phyloP scores from a whole-genome alignment of 768 basidiomycete genomes.

The Suillus alpinus region DNA sequence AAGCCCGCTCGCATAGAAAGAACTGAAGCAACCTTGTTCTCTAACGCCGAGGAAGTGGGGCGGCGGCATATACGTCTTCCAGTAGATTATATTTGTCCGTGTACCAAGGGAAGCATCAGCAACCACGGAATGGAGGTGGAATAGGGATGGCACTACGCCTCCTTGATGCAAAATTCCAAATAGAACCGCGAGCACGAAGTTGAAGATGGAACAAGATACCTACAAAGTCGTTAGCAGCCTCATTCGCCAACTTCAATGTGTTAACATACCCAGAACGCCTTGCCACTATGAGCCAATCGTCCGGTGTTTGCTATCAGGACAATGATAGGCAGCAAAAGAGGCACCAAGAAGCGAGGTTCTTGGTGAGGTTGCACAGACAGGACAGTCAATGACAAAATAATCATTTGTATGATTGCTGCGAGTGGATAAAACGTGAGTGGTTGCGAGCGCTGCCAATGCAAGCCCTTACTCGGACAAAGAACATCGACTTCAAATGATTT shows the following conservation, averaged over 20 bases:
- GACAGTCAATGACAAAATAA: conserved; percentile 26
- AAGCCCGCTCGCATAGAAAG: background rate
- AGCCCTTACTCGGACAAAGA: conserved; percentile 16
- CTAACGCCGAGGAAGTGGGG: conserved; percentile 32
- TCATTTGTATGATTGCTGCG: conserved; percentile 29
- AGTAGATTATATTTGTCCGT: conserved; percentile 28
- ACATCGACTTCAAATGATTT: conserved; percentile 13
- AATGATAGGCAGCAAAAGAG: conserved; percentile 33
- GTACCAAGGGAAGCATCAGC: conserved; percentile 1
- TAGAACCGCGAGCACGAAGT: conserved; percentile 25
- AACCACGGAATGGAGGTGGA: conserved; percentile 29
- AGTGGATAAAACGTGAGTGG: conserved; percentile 2
- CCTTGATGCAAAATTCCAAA: conserved; percentile 41
- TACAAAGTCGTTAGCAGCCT: conserved; percentile 7
- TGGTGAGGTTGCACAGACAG: conserved; percentile 38
- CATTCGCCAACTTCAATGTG: background rate
- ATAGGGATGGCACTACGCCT: conserved; percentile 38
- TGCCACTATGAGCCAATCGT: conserved; percentile 22
- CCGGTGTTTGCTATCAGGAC: conserved; percentile 26
- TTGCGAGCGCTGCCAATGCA: too few species aligned
- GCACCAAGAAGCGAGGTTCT: conserved; percentile 37
- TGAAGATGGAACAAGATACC: conserved; percentile 29
- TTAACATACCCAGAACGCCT: conserved; percentile 31
- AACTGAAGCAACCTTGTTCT: conserved; percentile 17
- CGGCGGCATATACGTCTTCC: conserved; percentile 42